These are phyloP conservation scores for Nannizziopsis arthrosporioides DNA, from an alignment of 2,329 filamentous ascomycete species.

Conservation along the genomic window DNA sequence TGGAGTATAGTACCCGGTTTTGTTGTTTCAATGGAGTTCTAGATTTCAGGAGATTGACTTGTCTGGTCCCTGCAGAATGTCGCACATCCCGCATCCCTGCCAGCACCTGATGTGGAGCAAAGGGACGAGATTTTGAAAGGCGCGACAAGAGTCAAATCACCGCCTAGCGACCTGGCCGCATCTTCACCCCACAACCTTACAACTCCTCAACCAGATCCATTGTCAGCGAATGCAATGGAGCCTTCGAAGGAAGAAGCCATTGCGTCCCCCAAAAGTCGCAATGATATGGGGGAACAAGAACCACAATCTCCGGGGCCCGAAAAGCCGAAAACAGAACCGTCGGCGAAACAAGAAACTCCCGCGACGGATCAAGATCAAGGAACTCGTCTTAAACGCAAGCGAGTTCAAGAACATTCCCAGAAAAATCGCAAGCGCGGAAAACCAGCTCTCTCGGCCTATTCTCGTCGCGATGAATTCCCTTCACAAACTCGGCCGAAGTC, in stretches of 20 bases:
- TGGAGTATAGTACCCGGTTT: no score
- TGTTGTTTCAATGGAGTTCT: no score
- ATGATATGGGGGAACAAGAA: no score
- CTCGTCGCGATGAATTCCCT: slow-evolving; percentile 28
- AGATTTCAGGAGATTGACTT: no score
- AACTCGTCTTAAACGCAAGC: slow-evolving; percentile 28
- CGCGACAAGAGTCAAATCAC: not conserved
- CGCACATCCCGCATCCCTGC: not conserved
- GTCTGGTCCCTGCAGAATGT: not conserved
- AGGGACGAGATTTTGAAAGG: not conserved
- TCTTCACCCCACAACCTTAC: no score
- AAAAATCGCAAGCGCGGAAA: slow-evolving; percentile 27
- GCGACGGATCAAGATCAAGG: slow-evolving; percentile 18
- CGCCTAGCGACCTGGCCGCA: not conserved
- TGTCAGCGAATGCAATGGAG: no score
- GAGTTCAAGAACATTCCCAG: slow-evolving; percentile 31
- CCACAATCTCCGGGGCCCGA: no score
- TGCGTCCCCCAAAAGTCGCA: no score
- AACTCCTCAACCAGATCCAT: no score
- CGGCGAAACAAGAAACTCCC: slow-evolving; percentile 6
- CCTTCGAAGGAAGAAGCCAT: no score
- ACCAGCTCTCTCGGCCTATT: slow-evolving; percentile 31
- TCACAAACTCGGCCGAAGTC: slow-evolving; percentile 24
- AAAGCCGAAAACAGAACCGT: not conserved
- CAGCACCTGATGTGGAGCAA: not conserved